phyloP scores from a whole-genome alignment of 441 rosid species.

The Arabidopsis hybrid region DNA sequence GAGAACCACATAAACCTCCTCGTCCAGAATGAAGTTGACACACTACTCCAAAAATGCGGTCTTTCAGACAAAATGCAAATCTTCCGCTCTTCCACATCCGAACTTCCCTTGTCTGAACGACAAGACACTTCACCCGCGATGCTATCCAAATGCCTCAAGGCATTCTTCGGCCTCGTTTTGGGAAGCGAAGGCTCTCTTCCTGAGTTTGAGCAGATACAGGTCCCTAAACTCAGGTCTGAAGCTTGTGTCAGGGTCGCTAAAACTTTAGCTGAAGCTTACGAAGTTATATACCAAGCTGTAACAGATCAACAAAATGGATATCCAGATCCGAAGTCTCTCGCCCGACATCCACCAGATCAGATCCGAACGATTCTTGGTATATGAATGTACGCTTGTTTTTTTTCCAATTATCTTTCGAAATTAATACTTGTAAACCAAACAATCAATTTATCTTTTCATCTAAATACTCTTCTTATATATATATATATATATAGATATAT shows the following conservation, averaged over 20 bases:
- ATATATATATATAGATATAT: not conserved
- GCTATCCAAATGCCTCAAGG: constrained; percentile 78
- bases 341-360: constrained; percentile 95
- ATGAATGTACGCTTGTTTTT: constrained; percentile 45
- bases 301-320: constrained; percentile 79
- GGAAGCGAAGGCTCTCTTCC: constrained; percentile 92
- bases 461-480: not conserved
- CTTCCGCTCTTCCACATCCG: constrained; percentile 53
- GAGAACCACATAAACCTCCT: constrained; percentile 69
- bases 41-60: constrained; percentile 75
- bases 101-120: constrained; percentile 60
- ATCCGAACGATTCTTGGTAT: constrained; percentile 92
- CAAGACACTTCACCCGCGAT: constrained; percentile 72
- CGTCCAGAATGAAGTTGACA: constrained; percentile 85
- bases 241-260: constrained; percentile 74
- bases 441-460: constrained; percentile 4
- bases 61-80: constrained; percentile 73
- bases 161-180: constrained; percentile 84
- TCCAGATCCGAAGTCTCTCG: constrained; percentile 84
- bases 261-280: constrained; percentile 80
- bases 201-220: constrained; percentile 93
- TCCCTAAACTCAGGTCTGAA: constrained; percentile 88
- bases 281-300: constrained; percentile 72
- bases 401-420: not conserved
- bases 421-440: constrained; percentile 27